phyloP scores from a whole-genome alignment of 1,139 yeast genomes.

The Kurtzmaniella quercitrusa region DNA sequence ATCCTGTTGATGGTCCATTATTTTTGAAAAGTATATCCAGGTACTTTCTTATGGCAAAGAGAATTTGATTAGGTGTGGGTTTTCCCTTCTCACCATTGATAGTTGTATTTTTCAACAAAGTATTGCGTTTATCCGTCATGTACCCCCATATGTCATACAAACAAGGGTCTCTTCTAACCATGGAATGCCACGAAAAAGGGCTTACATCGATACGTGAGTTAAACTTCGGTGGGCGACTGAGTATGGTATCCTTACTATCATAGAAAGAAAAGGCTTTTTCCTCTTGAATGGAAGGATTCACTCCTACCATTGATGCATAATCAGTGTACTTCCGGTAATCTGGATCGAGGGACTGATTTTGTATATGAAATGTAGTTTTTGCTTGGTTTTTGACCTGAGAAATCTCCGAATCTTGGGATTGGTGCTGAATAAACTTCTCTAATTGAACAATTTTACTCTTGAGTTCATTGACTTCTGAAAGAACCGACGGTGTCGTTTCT shows the following conservation, averaged over 20 bases:
- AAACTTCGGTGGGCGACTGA: neutral
- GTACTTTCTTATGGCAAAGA: conserved; percentile 6
- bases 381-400: neutral
- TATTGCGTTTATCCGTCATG: conserved; percentile 1
- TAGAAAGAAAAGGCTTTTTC: conserved; percentile 30
- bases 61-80: conserved; percentile 9
- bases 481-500: neutral
- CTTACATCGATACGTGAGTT: conserved; percentile 15
- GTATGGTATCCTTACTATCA: conserved; percentile 9
- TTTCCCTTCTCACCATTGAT: conserved; percentile 11
- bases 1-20: conserved; percentile 5
- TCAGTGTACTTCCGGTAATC: neutral
- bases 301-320: conserved; percentile 4
- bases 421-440: neutral
- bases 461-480: conserved; percentile 1
- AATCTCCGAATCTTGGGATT: neutral
- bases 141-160: conserved; percentile 13
- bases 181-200: conserved; percentile 31
- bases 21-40: conserved; percentile 4
- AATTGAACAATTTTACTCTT: neutral
- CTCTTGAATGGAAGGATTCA: conserved; percentile 14
- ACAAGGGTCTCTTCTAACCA: conserved; percentile 38
- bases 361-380: neutral
- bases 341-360: neutral
- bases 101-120: neutral